Conservation (phyloP, 192 early-diverging fungal species). For the Chytriomyces sp. region DNA sequence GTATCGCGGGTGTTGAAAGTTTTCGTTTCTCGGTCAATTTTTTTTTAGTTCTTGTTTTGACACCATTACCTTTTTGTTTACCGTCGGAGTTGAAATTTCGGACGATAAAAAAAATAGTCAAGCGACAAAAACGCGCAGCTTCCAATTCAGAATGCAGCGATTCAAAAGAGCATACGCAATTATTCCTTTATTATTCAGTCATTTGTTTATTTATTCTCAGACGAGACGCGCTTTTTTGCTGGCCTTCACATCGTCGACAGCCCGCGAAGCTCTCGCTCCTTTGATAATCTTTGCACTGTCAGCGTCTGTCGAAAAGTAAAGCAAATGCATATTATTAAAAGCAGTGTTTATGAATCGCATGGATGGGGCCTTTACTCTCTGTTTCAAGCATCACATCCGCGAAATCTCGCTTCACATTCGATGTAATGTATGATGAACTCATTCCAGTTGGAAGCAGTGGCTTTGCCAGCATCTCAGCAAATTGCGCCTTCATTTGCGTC, state of each 20-base stretch:
- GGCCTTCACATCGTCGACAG: conserved; percentile 14
- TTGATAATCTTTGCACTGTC: neutral
- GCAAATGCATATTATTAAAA: neutral
- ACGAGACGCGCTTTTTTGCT: conserved; percentile 3
- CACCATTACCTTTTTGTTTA: too few species aligned
- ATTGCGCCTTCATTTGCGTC: conserved; percentile 31
- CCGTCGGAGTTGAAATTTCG: too few species aligned
- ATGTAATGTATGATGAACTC: conserved; percentile 46
- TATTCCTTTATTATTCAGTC: neutral
- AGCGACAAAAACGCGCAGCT: neutral
- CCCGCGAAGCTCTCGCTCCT: neutral
- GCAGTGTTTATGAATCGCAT: neutral
- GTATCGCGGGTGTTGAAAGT: too few species aligned
- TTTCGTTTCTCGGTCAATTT: too few species aligned
- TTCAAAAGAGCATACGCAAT: neutral
- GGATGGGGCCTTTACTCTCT: neutral
- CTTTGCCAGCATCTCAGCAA: conserved; percentile 37
- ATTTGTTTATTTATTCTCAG: neutral
- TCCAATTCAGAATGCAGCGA: neutral
- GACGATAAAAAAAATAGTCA: neutral
- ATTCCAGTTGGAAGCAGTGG: conserved; percentile 49
- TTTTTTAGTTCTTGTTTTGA: too few species aligned
- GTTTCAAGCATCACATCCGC: conserved; percentile 35
- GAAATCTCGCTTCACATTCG: conserved; percentile 37
- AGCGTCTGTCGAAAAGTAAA: neutral